These are phyloP conservation scores for Colletotrichum destructivum DNA, from an alignment of 2,329 filamentous ascomycete species.

Conservation along the genomic window DNA sequence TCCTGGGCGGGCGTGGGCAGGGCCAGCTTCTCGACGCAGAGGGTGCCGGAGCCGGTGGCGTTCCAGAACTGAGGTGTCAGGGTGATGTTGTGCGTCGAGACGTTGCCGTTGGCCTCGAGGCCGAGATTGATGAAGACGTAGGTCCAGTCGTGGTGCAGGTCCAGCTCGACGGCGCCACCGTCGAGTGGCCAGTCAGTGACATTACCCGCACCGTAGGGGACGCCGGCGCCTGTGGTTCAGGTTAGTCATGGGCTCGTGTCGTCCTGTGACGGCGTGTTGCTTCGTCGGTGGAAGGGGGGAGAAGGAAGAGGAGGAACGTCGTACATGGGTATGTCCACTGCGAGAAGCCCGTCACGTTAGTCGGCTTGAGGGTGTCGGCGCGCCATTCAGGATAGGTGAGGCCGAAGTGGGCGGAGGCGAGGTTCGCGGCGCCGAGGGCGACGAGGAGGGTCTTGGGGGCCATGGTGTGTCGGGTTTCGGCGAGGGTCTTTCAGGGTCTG, in stretches of 20 bases:
- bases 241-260: neutral
- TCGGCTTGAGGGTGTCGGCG: constrained; percentile 60
- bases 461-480: constrained; percentile 48
- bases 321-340: constrained; percentile 69
- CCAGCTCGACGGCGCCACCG: constrained; percentile 63
- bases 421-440: constrained; percentile 53
- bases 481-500: neutral
- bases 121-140: constrained; percentile 70
- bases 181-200: constrained; percentile 68
- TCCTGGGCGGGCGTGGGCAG: constrained; percentile 69
- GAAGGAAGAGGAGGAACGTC: constrained; percentile 41
- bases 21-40: constrained; percentile 75
- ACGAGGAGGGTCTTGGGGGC: constrained; percentile 51
- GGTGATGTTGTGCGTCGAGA: constrained; percentile 78
- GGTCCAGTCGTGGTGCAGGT: constrained; percentile 67
- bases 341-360: constrained; percentile 57
- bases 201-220: constrained; percentile 60
- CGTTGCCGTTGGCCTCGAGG: constrained; percentile 59
- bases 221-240: constrained; percentile 60
- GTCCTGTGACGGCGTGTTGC: neutral
- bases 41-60: constrained; percentile 72
- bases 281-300: neutral
- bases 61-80: constrained; percentile 73
- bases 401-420: constrained; percentile 64
- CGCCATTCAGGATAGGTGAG: constrained; percentile 65